Evolutionary conservation across 208 protist genomes (phyloP), one percentile per base, ranked within the genome.

Genomic region (Vickermania ingenoplastis): DNA sequence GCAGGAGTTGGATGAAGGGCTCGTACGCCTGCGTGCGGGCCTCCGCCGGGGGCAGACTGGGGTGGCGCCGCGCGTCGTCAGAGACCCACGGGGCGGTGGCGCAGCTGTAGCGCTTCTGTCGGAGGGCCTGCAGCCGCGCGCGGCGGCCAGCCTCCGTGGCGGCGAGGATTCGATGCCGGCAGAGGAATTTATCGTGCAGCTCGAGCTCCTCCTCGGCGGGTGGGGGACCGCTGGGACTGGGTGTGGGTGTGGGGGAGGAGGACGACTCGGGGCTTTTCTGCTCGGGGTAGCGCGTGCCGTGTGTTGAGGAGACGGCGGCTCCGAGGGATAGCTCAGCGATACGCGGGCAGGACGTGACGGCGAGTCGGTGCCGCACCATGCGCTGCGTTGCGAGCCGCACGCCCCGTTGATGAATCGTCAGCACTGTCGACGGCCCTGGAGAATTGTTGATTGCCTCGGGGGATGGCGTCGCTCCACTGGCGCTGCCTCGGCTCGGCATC

Each of bases 1-100:
- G 55, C 22, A 93, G 53, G 0, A 93, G 56, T 13, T 61, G 63
- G 3, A 60, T 45, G 48, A 78, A 89, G 2, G 86, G 69, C 59
- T 92, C 79, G 73, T 81, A 89, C 27, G 61, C 63, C 41, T 59
- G 61, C 5, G 59, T 36, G 5, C 77, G 66, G 5, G 25, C 48
- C 67, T 65, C 64, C 24, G 41, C 50, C 0, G 13, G 14, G 3
- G 7, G 29, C 23, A 51, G 59, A 14, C 23, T 25, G 57, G 53
- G 36, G 64, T 53, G 45, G 55, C 41, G 49, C 26, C 13, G 50
- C 31, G 41, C 5, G 29, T 17, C 36, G 7, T 7, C 36, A 17
- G 36, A n/a, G 36, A 17, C 17, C 36, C 11, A n/a, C 11, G 17
- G 17, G 17, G 36, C 36, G 36, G 7, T 17, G 36, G 36, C 36